Conservation (phyloP, 2,329 filamentous ascomycete genomes). For the Aspergillus transmontanensis region DNA sequence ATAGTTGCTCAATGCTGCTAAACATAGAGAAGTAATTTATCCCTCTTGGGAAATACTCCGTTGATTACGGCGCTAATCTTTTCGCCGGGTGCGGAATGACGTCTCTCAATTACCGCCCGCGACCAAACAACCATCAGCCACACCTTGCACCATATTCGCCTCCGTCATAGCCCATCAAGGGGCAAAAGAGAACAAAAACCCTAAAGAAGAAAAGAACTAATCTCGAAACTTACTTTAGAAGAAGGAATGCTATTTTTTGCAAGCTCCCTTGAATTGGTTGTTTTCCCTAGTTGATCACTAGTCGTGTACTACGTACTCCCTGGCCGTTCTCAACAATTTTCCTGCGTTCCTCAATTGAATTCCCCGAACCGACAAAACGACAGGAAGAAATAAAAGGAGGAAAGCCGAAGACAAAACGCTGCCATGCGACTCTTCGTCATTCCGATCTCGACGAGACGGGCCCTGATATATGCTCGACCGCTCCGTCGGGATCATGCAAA, state of each 20-base stretch:
- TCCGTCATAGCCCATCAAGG: background rate
- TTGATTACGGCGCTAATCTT: background rate
- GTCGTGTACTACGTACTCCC: conserved; percentile 18
- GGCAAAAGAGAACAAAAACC: background rate
- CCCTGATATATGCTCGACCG: conserved; percentile 88
- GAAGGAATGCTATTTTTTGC: conserved; percentile 27
- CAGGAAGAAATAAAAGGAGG: background rate
- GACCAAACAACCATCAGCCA: background rate
- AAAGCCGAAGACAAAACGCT: conserved; percentile 13
- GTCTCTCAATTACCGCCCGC: conserved; percentile 18
- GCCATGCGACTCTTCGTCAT: conserved; percentile 91
- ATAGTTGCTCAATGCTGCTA: background rate
- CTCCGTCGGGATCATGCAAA: conserved; percentile 60
- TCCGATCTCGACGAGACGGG: conserved; percentile 86
- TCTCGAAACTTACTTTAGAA: background rate
- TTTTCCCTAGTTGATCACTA: conserved; percentile 25
- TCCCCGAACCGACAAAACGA: conserved; percentile 3
- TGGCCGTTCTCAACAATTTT: conserved; percentile 9
- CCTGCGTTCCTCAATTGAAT: conserved; percentile 4
- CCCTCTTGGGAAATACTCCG: background rate
- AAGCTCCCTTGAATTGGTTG: conserved; percentile 19
- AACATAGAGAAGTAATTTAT: conserved; percentile 7
- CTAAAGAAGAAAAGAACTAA: background rate
- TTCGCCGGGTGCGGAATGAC: conserved; percentile 26
- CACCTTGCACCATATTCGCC: background rate